Conservation (phyloP, 202 grass and related monocot species). For the Setaria viridis region DNA sequence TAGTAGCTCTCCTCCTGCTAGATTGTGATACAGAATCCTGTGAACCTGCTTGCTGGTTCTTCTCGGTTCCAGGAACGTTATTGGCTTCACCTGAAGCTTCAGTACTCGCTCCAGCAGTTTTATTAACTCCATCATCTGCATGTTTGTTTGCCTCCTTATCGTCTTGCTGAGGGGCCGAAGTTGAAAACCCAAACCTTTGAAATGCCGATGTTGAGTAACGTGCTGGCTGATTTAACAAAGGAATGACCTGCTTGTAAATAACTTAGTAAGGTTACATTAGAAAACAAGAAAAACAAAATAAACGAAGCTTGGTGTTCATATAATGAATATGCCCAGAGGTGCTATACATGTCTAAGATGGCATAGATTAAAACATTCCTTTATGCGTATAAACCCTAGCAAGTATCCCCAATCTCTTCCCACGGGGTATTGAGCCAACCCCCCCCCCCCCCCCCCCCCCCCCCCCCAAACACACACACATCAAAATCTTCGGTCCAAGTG, state of each 20-base stretch:
- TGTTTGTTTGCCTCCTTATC: constrained; percentile 53
- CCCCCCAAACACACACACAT: too few species aligned
- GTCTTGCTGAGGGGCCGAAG: constrained; percentile 46
- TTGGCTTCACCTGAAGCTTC: constrained; percentile 27
- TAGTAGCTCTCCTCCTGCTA: constrained; percentile 48
- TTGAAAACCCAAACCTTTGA: constrained; percentile 60
- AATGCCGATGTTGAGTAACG: constrained; percentile 39
- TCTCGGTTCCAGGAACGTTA: background rate
- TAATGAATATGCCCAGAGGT: background rate
- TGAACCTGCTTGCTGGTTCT: constrained; percentile 48
- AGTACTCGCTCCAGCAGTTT: background rate
- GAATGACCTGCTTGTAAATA: constrained; percentile 4
- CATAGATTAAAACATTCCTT: background rate
- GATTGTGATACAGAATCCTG: constrained; percentile 16
- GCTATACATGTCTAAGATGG: background rate
- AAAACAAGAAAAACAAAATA: background rate
- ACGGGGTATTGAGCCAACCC: background rate
- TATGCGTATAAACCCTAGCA: background rate
- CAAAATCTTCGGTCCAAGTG: background rate
- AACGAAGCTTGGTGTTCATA: background rate
- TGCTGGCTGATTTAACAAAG: constrained; percentile 20
- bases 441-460: background rate
- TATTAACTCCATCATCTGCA: constrained; percentile 30
- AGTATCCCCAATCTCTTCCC: background rate
- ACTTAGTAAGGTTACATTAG: background rate